Conservation (phyloP, 169 alveolate genomes). For the Theileria annulata region DNA sequence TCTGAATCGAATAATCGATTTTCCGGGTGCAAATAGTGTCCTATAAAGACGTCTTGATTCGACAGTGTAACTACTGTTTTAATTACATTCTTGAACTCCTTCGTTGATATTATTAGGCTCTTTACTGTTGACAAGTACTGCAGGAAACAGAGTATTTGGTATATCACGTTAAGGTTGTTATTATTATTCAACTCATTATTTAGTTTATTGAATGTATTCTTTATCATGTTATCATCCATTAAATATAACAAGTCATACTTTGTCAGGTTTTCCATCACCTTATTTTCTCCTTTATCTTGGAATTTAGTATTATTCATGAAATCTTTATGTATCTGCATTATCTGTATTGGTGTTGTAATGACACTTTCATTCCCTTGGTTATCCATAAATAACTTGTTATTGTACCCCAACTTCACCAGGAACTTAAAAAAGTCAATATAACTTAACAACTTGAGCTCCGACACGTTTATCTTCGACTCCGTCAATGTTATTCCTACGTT, state of each 20-base stretch:
- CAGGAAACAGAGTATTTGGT: constrained; percentile 12
- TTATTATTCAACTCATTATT: constrained; percentile 1
- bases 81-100: constrained; percentile 10
- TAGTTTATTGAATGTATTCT: background rate
- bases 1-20: background rate
- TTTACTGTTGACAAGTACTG: background rate
- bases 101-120: constrained; percentile 8
- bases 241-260: constrained; percentile 6
- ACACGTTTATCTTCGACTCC: constrained; percentile 8
- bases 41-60: constrained; percentile 2
- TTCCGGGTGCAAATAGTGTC: constrained; percentile 1
- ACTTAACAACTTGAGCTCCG: background rate
- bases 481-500: background rate
- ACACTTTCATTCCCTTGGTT: background rate
- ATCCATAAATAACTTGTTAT: background rate
- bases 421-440: constrained; percentile 16
- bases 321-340: background rate
- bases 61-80: constrained; percentile 8
- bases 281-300: background rate
- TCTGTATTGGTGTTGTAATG: background rate
- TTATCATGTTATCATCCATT: constrained; percentile 1
- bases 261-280: background rate
- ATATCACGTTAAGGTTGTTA: constrained; percentile 1
- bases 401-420: constrained; percentile 12
- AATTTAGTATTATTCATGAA: background rate